Evolutionary conservation across 805 yeast genomes (phyloP), one percentile per base, ranked within the genome.

Genomic region (Saturnispora gosingensis): DNA sequence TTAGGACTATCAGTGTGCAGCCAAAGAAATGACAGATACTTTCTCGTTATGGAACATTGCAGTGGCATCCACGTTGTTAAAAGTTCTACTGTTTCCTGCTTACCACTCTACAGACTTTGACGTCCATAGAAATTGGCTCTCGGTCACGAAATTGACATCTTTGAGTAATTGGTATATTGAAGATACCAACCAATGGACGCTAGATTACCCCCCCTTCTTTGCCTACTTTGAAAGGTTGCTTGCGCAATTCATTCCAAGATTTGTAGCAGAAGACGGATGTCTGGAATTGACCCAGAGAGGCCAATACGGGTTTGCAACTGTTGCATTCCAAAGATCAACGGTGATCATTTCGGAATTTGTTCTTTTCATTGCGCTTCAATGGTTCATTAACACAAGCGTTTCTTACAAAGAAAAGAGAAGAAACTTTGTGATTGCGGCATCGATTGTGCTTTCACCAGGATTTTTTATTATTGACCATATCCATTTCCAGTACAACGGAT

Each of bases 121-220:
- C 64, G 99, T 93, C 24, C 99, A 93, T 67, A 73, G 99, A 53
- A 93, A 93, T 63, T 93, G 99, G 99, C 75, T 93, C 20, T 96
- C 99, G 0, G 83, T 93, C 47, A 91, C 98, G 1, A 70, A 81
- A 59, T 74, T 75, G 5, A 67, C 90, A 18, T 97, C 97, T 0
- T 46, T 90, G 16, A 68, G 69, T 15, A 65, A 84, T 50, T 93
- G 99, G 99, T 93, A 93, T 64, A 64, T 74, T 42, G 96, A 93
- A 57, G 67, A 73, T 45, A 80, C 88, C 0, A 77, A 80, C 44
- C 89, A 85, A 63, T 93, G 98, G 97, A 93, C 98, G 0, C 70
- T 93, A 40, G 99, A 93, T 66, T 93, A 91, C 68, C 99, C 99
- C 10, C 99, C 99, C 0, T 87, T 89, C 61, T 93, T 93, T 67